Conservation (phyloP, 768 basidiomycete genomes). For the Rhodocollybia butyracea region DNA sequence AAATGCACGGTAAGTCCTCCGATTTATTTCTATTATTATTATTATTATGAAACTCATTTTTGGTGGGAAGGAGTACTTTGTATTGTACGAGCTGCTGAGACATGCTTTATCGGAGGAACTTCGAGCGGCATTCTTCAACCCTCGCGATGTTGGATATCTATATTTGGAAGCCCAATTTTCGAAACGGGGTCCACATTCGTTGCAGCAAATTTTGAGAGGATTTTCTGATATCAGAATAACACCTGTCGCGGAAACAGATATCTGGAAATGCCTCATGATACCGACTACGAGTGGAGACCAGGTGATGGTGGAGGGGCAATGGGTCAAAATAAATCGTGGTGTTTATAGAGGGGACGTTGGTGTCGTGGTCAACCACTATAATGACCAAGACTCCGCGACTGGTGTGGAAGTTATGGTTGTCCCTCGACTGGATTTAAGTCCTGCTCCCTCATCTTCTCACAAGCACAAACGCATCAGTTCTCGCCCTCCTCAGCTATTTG, state of each 20-base stretch:
- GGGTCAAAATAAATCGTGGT: conserved; percentile 1
- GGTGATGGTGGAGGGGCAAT: background rate
- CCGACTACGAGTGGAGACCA: background rate
- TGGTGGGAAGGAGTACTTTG: background rate
- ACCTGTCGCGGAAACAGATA: background rate
- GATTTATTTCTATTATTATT: background rate
- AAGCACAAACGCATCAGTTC: background rate
- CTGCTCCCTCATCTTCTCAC: background rate
- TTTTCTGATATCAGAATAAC: background rate
- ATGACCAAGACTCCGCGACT: background rate
- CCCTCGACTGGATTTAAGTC: background rate
- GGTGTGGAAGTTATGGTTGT: background rate
- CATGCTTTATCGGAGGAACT: background rate
- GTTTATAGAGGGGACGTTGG: background rate
- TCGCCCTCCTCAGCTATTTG: background rate
- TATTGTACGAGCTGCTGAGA: background rate
- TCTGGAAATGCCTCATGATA: background rate
- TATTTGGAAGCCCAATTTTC: background rate
- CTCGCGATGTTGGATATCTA: background rate
- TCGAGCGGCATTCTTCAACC: background rate
- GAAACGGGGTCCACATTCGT: background rate
- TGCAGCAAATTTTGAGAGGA: background rate
- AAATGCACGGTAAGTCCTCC: background rate
- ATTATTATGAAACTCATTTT: too few relatives aligned
- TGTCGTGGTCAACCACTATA: background rate